Evolutionary conservation across 2,329 filamentous ascomycete genomes (phyloP).

Genomic region (Cryphonectria radicalis): DNA sequence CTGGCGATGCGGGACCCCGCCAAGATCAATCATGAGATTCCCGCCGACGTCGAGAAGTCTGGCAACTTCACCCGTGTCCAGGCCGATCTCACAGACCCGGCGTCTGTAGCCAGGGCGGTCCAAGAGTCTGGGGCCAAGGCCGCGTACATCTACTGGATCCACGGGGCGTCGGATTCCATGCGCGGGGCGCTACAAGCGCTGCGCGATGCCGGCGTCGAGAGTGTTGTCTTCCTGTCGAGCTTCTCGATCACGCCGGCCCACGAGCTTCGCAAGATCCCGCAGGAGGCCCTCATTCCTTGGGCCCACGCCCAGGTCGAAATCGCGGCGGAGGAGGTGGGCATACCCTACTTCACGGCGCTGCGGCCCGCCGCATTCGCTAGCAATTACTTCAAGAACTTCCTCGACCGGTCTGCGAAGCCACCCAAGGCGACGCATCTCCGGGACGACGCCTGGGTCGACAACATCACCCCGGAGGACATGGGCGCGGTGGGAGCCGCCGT

Average conservation of each 20-base stretch:
- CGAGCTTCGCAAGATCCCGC: constrained; percentile 35
- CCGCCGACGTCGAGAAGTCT: constrained; percentile 19
- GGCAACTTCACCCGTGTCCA: constrained; percentile 32
- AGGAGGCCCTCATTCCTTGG: constrained; percentile 42
- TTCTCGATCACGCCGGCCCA: constrained; percentile 35
- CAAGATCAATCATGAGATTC: constrained; percentile 44
- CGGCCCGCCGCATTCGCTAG: constrained; percentile 50
- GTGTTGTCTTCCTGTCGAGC: constrained; percentile 50
- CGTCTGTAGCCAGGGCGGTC: constrained; percentile 46
- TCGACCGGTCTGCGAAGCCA: constrained; percentile 22
- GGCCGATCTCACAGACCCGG: constrained; percentile 50
- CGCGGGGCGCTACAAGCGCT: constrained; percentile 45
- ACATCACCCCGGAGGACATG: constrained; percentile 49
- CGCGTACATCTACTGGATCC: constrained; percentile 53
- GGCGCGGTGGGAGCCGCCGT: constrained; percentile 47
- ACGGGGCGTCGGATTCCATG: constrained; percentile 44
- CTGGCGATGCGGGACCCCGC: constrained; percentile 32
- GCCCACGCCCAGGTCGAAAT: constrained; percentile 51
- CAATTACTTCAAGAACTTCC: constrained; percentile 39
- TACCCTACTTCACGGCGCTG: constrained; percentile 41
- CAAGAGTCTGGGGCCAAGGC: constrained; percentile 45
- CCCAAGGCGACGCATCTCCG: constrained; percentile 36
- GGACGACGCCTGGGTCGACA: constrained; percentile 45
- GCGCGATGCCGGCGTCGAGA: constrained; percentile 48
- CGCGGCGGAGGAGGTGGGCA: constrained; percentile 46